Evolutionary conservation across 2,329 filamentous ascomycete species (phyloP).

Genomic region (Ceratocystis harringtonii): DNA sequence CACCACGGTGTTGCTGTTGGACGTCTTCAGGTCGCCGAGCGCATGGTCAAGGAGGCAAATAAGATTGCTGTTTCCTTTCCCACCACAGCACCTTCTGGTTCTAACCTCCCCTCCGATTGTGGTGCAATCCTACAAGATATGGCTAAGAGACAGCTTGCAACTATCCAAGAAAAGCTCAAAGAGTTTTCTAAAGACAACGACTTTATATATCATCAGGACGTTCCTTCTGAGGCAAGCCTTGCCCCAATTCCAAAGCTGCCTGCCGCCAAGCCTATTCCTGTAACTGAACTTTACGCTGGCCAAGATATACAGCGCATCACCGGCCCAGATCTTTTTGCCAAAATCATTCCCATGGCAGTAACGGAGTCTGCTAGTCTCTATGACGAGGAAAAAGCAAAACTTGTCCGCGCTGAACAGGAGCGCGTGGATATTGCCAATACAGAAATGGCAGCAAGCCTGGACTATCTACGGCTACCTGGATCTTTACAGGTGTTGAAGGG

Average conservation of each 20-base stretch:
- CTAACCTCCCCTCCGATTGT: conserved; percentile 72
- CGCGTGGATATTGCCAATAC: conserved; percentile 83
- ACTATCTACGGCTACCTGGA: conserved; percentile 80
- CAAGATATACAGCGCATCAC: conserved; percentile 97
- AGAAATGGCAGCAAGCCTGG: conserved; percentile 88
- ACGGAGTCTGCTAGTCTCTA: conserved; percentile 95
- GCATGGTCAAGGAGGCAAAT: conserved; percentile 61
- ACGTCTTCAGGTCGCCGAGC: conserved; percentile 67
- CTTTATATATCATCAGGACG: conserved; percentile 90
- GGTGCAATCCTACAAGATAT: conserved; percentile 61
- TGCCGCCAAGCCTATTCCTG: conserved; percentile 90
- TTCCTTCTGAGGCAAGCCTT: conserved; percentile 73
- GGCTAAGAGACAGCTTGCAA: conserved; percentile 65
- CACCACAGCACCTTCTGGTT: conserved; percentile 57
- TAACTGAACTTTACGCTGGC: conserved; percentile 89
- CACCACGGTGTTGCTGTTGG: conserved; percentile 75
- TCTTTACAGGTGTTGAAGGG: conserved; percentile 86
- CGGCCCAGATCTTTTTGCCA: conserved; percentile 89
- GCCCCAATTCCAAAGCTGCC: conserved; percentile 76
- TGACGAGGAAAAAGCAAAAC: conserved; percentile 94
- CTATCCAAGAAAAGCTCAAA: conserved; percentile 64
- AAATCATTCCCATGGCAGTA: conserved; percentile 89
- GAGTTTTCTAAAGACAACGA: conserved; percentile 85
- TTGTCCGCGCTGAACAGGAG: conserved; percentile 85
- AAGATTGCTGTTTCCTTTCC: conserved; percentile 68